These are phyloP conservation scores for Leishmania arabica DNA, from an alignment of 208 protist genomes.

Conservation along the genomic window DNA sequence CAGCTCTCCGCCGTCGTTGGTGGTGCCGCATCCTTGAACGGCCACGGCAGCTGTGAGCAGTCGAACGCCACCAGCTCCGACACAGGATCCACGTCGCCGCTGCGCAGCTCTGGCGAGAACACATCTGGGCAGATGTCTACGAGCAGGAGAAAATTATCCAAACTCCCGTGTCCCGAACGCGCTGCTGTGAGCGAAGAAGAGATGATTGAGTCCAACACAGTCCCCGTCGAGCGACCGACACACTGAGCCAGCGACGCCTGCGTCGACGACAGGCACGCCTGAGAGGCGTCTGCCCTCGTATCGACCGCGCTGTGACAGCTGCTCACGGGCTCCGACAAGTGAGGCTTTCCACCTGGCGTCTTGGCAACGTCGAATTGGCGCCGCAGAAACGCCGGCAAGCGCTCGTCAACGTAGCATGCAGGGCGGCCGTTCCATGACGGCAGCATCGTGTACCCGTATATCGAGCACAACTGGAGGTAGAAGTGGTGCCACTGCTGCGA, in stretches of 20 bases:
- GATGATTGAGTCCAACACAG: neutral
- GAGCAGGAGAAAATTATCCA: conserved; percentile 29
- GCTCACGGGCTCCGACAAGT: neutral
- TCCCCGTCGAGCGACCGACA: neutral
- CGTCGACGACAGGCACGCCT: neutral
- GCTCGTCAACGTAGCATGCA: conserved; percentile 36
- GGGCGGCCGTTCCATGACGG: conserved; percentile 22
- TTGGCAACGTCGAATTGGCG: neutral
- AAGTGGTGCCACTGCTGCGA: conserved; percentile 61
- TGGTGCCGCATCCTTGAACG: conserved; percentile 42
- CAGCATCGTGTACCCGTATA: conserved; percentile 60
- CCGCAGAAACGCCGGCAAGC: conserved; percentile 18
- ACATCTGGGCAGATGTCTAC: conserved; percentile 48
- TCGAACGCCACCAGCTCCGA: conserved; percentile 23
- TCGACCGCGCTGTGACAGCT: conserved; percentile 4
- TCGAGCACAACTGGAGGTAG: conserved; percentile 43
- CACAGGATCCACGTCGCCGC: conserved; percentile 12
- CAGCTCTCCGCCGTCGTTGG: conserved; percentile 25
- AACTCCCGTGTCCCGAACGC: neutral
- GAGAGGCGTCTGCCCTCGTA: conserved; percentile 3
- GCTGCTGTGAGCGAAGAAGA: neutral
- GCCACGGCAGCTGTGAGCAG: conserved; percentile 45
- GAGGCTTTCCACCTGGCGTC: neutral
- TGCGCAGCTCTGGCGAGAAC: conserved; percentile 75
- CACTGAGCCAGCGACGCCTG: neutral